Base-by-base conservation (phyloP, 2,329 filamentous ascomycete species). In the Penicillium sclerotiorum region DNA sequence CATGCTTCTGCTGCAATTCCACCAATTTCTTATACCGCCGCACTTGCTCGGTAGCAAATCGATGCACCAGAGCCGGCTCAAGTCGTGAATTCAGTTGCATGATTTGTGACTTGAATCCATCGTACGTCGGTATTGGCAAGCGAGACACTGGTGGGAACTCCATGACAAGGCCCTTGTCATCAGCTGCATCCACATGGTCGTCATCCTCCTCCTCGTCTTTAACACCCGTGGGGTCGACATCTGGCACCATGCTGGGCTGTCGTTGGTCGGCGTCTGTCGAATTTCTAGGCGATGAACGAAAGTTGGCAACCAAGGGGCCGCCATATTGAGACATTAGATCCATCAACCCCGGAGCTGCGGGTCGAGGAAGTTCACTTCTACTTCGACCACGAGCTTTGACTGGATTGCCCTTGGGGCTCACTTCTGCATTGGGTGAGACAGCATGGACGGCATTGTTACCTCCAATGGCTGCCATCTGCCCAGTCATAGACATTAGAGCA, bases 21-120 rank as follows among this genome's bases (percentile, higher is more conserved):
- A 93, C 76, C 13, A 96, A 76, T 22, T 83, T 82, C 68, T 92
- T 94, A 71, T 92, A 95, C 47, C 91, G 83, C 51, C 84, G 77
- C 39, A 87, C 76, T 67, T 96, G 90, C 63, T 95, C 90, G 57
- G 89, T 82, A 0, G 88, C 89, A 58, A 96, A 88, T 38, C 91
- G 85, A 23, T 94, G 88, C 12, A 93, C 82, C 56, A 96, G 77
- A 68, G 84, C 78, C 8, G 78, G 73, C n/a, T 77, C 75, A 49
- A 95, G 76, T 9, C 78, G 74, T n/a, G 90, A 89, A 62, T 95
- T 95, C 36, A 95, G 73, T 51, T 82, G 79, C 38, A 84, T 73
- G 15, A 93, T 81, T 63, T 95, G 88, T 20, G 83, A 78, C 57
- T 84, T 85, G 72, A 96, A 96, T 0, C 91, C 91, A 52, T 85